A percentile compares a stretch with the other conserved stretches of the same genome.
These are phyloP conservation scores for Cicer yamashitae DNA, from an alignment of 306 rosid species.

Conservation along the genomic window DNA sequence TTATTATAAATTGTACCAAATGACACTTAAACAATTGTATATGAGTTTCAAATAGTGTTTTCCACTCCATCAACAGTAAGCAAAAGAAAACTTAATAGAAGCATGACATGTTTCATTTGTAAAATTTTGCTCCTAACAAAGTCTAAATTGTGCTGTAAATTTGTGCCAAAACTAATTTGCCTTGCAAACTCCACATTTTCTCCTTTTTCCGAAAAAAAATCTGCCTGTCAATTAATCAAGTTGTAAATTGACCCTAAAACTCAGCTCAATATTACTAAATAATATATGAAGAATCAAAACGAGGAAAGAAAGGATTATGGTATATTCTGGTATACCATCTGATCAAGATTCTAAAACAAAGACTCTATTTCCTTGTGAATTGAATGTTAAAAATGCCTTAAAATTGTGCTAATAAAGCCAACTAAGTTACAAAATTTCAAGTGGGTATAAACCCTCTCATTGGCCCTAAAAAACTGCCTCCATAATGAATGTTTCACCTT, in stretches of 20 bases:
- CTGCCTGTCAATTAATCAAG: constrained; percentile 16
- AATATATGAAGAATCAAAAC: constrained; percentile 8
- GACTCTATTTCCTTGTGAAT: constrained; percentile 32
- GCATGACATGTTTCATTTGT: constrained; percentile 20
- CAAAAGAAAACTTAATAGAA: no score
- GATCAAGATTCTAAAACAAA: constrained; percentile 23
- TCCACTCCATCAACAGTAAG: no score
- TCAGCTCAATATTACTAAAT: constrained; percentile 29
- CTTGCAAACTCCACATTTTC: no score
- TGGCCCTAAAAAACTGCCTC: constrained; percentile 43
- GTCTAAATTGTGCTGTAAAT: constrained; percentile 15
- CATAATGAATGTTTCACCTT: constrained; percentile 50
- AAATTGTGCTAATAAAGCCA: constrained; percentile 34
- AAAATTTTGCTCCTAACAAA: background rate
- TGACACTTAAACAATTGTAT: no score
- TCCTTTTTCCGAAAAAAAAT: no score
- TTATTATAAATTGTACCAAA: no score
- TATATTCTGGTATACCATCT: constrained; percentile 29
- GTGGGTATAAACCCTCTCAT: constrained; percentile 43
- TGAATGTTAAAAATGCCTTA: constrained; percentile 36
- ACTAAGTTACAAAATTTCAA: constrained; percentile 51
- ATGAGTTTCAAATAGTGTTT: no score
- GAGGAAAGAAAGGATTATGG: background rate
- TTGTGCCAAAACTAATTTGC: background rate
- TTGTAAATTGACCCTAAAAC: constrained; percentile 21